Evolutionary conservation across 805 yeast species (phyloP), one percentile per base, ranked within the genome.

Genomic region (Metschnikowia anglica): DNA sequence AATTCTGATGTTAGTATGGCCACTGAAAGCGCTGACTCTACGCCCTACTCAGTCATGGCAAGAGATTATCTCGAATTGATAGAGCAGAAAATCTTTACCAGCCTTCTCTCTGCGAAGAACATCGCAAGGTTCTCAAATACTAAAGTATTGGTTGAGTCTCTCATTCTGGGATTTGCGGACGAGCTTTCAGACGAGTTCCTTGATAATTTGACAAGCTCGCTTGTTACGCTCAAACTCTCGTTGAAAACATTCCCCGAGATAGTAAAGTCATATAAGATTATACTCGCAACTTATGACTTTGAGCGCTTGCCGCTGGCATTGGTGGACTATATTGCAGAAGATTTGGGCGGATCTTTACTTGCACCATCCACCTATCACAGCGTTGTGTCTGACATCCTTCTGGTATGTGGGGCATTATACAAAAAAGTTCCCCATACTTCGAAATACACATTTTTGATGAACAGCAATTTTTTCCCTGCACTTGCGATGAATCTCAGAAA

Each of bases 1-100:
- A 34, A 41, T 28, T 70, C 78, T 3, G 76, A 71, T 51, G 66
- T 68, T 10, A 66, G 73, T 20, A 68, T 73, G 62, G 52, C 53
- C 5, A 60, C 65, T 34, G 57, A 45, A 6, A 39, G 41, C n/a
- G 38, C 25, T 15, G 32, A 31, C 4, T 7, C 9, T 3, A n/a
- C 24, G 27, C 48, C 45, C 2, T 39, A 6, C 11, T n/a, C 27
- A 9, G 17, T 33, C 6, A 28, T 48, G 24, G 16, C 18, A 6
- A 20, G 28, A 17, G 33, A 39, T 2, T 38, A 21, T 16, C 19
- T 47, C 8, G 56, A 52, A 0, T 33, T 29, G 5, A 39, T 62
- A 16, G 60, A 62, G 40, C 52, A 59, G 12, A 64, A 60, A 37
- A 57, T 72, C 20, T 46, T 62, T 18, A 42, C 48, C 15, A 54